Evolutionary conservation across 441 rosid genomes (phyloP), one percentile per base, ranked within the genome.

Genomic region (Flueggea neowawraea): DNA sequence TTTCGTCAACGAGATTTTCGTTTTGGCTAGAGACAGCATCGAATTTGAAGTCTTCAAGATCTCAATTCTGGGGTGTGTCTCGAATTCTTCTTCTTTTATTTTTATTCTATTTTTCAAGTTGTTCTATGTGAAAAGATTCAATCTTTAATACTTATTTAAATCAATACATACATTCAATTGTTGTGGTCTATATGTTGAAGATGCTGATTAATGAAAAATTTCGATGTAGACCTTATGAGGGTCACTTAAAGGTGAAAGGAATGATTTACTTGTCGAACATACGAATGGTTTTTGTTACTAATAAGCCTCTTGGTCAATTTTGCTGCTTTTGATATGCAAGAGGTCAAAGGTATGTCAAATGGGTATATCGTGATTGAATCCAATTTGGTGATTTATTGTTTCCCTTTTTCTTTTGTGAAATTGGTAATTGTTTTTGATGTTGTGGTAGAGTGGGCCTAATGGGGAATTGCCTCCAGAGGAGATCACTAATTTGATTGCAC

Each of bases 401-500:
- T 33, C 10, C 9, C 0, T 32, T 17, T 14, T 4, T 39, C 0
- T 10, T 16, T 53, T 10, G 15, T 28, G 10, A n/a, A 57, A 9
- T 57, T 36, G 12, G 7, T 14, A 33, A 31, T 54, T 4, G 22
- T 8, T 28, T 31, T 14, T 36, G 2, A 7, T 43, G 55, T 58
- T 67, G 70, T 22, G 43, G 61, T 79, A 95, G 99, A 81, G 90
- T 51, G 91, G 88, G 36, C 83, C 87, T 33, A 79, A 74, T 64
- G 95, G 98, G 65, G 93, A 81, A 66, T 78, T 95, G 69, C 98
- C 99, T 39, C 66, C 81, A 43, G 99, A 95, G 75, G 99, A 95
- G 69, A 95, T 95, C 54, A 95, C 99, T 50, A 97, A 94, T 76
- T 69, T 94, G 75, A 90, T 94, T 63, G 96, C 97, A 10, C 99